Conservation (phyloP, 305 asterid genomes). For the Fraxinus floribunda region DNA sequence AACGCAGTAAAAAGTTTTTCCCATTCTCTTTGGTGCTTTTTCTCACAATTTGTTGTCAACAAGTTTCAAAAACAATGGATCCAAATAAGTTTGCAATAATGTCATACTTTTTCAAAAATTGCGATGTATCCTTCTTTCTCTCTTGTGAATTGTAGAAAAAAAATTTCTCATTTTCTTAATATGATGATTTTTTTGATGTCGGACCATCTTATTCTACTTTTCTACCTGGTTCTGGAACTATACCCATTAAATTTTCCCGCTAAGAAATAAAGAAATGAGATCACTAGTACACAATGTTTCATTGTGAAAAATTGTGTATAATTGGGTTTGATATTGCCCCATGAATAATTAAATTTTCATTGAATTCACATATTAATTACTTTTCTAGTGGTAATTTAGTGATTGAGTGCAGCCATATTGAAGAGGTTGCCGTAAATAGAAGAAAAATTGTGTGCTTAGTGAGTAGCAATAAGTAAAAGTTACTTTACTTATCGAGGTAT, state of each 20-base stretch:
- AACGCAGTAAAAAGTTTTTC: too few relatives aligned
- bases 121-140: background rate
- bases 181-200: background rate
- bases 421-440: background rate
- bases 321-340: background rate
- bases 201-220: background rate
- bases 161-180: background rate
- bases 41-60: too few relatives aligned
- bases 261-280: background rate
- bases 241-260: background rate
- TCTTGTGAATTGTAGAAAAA: background rate
- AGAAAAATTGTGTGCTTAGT: background rate
- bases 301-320: background rate
- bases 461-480: background rate
- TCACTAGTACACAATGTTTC: background rate
- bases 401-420: background rate
- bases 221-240: background rate
- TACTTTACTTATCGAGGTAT: background rate
- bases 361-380: background rate
- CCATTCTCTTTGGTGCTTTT: too few relatives aligned
- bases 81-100: too few relatives aligned
- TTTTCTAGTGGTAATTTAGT: background rate
- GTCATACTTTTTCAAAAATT: too few relatives aligned
- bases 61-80: background rate
- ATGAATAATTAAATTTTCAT: background rate